Conservation (phyloP, 768 basidiomycete species). For the Chalciporus sphaerocephalus region DNA sequence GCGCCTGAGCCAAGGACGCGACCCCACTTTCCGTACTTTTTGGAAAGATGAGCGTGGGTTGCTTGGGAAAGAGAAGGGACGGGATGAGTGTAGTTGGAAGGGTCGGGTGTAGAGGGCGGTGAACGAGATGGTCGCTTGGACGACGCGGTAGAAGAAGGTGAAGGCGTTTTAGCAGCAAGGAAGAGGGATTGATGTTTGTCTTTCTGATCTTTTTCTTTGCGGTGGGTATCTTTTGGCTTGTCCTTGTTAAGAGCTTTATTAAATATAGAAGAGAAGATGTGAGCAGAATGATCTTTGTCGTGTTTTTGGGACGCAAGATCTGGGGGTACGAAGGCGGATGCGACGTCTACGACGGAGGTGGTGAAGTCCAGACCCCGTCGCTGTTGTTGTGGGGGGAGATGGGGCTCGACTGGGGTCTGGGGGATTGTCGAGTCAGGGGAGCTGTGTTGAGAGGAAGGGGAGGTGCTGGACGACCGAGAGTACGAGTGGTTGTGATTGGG, state of each 20-base stretch:
- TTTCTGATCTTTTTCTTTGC: conserved; percentile 7
- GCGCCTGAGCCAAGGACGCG: conserved; percentile 92
- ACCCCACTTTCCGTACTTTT: conserved; percentile 99
- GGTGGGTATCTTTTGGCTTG: conserved; percentile 15
- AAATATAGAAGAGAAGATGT: conserved; percentile 32
- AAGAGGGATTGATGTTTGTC: conserved; percentile 3
- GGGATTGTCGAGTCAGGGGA: conserved; percentile 23
- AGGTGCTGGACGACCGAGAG: conserved; percentile 16
- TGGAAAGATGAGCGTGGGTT: conserved; percentile 87
- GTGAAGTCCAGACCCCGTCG: conserved; percentile 34
- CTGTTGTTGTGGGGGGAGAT: conserved; percentile 34
- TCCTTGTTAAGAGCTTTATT: conserved; percentile 33
- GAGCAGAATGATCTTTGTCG: conserved; percentile 24
- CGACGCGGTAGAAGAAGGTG: conserved; percentile 29
- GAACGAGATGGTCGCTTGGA: conserved; percentile 28
- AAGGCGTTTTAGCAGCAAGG: conserved; percentile 27
- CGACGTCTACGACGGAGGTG: conserved; percentile 29
- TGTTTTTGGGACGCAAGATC: conserved; percentile 17
- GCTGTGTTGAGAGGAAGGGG: conserved; percentile 26
- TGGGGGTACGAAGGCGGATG: conserved; percentile 22
- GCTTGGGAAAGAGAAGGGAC: conserved; percentile 70
- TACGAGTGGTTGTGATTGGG: conserved; percentile 32
- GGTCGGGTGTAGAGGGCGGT: conserved; percentile 23
- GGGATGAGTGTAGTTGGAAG: conserved; percentile 29
- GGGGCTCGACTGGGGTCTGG: conserved; percentile 30